These are phyloP conservation scores for Aspergillus brunneoviolaceus DNA, from an alignment of 2,329 filamentous ascomycete species.

Conservation along the genomic window DNA sequence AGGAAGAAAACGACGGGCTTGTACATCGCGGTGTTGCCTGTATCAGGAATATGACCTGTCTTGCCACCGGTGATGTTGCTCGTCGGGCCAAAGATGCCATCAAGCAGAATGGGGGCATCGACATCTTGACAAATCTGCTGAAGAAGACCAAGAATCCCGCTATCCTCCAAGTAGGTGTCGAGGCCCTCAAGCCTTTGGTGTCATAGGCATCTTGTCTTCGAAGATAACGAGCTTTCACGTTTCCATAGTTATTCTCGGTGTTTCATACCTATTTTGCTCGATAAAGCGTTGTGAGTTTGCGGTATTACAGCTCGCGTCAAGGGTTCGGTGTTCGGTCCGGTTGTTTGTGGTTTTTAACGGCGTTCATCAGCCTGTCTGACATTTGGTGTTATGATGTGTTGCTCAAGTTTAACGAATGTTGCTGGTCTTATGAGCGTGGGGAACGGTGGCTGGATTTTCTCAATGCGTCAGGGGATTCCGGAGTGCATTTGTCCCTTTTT, in stretches of 20 bases:
- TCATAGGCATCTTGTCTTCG: constrained; percentile 29
- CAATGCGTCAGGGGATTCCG: neutral
- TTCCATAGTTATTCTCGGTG: constrained; percentile 8
- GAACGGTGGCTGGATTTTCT: constrained; percentile 2
- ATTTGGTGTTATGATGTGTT: neutral
- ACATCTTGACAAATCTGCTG: constrained; percentile 67
- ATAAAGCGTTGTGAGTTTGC: constrained; percentile 5
- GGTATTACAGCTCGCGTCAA: neutral
- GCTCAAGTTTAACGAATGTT: neutral
- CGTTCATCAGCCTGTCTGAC: neutral
- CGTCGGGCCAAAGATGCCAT: constrained; percentile 60
- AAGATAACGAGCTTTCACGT: constrained; percentile 8
- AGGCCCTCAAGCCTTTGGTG: constrained; percentile 69
- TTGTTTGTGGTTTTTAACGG: neutral
- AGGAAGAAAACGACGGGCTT: constrained; percentile 59
- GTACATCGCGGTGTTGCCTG: constrained; percentile 71
- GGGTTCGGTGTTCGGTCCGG: neutral
- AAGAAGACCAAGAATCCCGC: constrained; percentile 67
- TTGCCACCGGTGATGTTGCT: constrained; percentile 64
- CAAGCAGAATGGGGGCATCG: constrained; percentile 62
- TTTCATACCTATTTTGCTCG: constrained; percentile 9
- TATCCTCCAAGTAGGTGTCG: constrained; percentile 69
- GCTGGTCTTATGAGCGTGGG: constrained; percentile 7
- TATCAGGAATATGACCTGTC: constrained; percentile 67
- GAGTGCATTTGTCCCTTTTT: neutral